These are phyloP conservation scores for Pterula multifida DNA, from an alignment of 1,284 basidiomycete genomes.

Conservation along the genomic window DNA sequence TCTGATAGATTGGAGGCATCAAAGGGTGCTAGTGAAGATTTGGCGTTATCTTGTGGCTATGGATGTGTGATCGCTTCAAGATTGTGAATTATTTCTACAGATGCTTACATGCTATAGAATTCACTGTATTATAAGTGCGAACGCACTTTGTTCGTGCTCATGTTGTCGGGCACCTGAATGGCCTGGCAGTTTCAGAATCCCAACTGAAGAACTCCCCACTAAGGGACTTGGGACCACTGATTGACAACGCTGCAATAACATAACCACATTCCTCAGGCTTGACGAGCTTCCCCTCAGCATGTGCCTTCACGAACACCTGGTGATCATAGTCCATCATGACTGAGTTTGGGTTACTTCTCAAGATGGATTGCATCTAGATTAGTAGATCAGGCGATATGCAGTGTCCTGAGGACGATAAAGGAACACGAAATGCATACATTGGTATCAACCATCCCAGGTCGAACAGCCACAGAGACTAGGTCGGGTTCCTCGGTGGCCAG, in stretches of 20 bases:
- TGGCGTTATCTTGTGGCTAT: no score
- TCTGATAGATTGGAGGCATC: not conserved
- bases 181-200: slow-evolving; percentile 50
- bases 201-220: slow-evolving; percentile 71
- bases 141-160: no score
- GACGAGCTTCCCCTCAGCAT: slow-evolving; percentile 54
- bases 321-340: slow-evolving; percentile 43
- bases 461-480: slow-evolving; percentile 63
- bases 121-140: no score
- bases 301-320: slow-evolving; percentile 44
- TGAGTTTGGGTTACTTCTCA: slow-evolving; percentile 34
- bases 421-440: slow-evolving; percentile 26
- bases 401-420: not conserved
- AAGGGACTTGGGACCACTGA: slow-evolving; percentile 42
- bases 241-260: slow-evolving; percentile 59
- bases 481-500: slow-evolving; percentile 70
- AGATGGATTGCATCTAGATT: slow-evolving; percentile 57
- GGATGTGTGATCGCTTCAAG: no score
- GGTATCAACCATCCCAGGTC: slow-evolving; percentile 81
- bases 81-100: no score
- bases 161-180: slow-evolving; percentile 31
- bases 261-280: slow-evolving; percentile 62
- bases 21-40: no score
- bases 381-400: not conserved
- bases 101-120: no score